Evolutionary conservation across 2,329 filamentous ascomycete genomes (phyloP), one percentile per base, ranked within the genome.

Genomic region (Plectosphaerella plurivora): DNA sequence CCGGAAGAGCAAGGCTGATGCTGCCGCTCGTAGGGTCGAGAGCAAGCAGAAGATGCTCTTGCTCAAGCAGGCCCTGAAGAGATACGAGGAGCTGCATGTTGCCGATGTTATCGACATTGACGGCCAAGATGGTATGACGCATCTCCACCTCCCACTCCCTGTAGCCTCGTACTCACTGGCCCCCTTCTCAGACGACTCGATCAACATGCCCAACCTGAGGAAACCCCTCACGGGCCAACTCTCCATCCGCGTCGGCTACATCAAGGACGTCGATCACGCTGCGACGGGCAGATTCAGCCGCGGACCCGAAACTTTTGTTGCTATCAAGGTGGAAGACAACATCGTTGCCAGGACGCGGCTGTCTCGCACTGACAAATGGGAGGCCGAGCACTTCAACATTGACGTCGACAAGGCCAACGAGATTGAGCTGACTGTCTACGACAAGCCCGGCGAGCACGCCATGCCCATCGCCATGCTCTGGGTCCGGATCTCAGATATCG

Each of bases 331-430:
- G 45, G 94, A 99, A 73, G 94, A 99, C 71, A 84, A 87, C 50
- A 84, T 97, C 56, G 91, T 95, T 62, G 92, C 91, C 41, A 84
- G 91, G 59, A 99, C 94, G 22, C 90, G 85, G 68, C 82, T 88
- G 1, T 91, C 92, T 10, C 82, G 92, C 53, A 96, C 80, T 56
- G 94, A 99, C 70, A 84, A 84, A 63, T 99, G 93, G 93, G 86
- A 91, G 42, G 89, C 91, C 60, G 94, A 99, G 72, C 83, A 86
- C 36, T 94, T 97, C 69, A 91, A 86, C 53, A 87, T 99, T 56
- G 90, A 94, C 58, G 94, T 99, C 52, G 93, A 97, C 72, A 97
- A 97, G 75, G 94, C 94, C 50, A 99, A 99, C 70, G 94, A 99
- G 72, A 91, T 99, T 56, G 94, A 99, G 68, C 83, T 99, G 51